A percentile compares a stretch with the other conserved stretches of the same genome.
Evolutionary conservation across 1,139 yeast species (phyloP).

Genomic region (Dujonia santamariae): DNA sequence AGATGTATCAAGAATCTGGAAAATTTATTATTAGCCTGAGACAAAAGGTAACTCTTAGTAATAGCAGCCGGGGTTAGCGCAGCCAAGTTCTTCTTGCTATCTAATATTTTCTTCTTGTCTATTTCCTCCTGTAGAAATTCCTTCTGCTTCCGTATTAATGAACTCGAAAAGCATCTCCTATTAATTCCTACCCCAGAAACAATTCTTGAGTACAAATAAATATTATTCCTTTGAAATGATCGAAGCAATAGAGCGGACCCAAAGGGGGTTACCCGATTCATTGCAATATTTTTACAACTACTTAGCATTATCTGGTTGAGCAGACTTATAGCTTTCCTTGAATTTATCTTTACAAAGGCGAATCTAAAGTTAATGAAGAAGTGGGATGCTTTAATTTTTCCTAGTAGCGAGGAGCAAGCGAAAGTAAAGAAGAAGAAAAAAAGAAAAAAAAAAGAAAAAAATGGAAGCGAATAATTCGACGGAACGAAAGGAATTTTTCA

Average conservation of each 20-base stretch:
- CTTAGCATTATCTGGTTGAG: constrained; percentile 8
- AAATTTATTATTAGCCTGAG: constrained; percentile 41
- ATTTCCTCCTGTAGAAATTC: no score
- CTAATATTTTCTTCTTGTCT: no score
- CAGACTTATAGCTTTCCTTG: constrained; percentile 5
- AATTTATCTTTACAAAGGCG: no score
- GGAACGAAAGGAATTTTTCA: no score
- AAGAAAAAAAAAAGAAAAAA: constrained; percentile 1
- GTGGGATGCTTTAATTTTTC: neutral
- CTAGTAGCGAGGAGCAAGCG: neutral
- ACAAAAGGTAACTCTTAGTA: constrained; percentile 38
- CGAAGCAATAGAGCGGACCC: no score
- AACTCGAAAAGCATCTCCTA: no score
- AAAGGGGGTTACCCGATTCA: no score
- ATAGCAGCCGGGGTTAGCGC: constrained; percentile 6
- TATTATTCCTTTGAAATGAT: no score
- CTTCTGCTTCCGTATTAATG: neutral
- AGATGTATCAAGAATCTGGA: constrained; percentile 48
- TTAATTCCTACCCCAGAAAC: no score
- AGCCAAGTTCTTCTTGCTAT: neutral
- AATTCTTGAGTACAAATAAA: no score
- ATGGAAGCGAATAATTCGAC: no score
- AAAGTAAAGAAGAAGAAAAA: neutral
- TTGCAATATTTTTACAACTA: no score
- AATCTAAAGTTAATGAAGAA: neutral